phyloP scores from a whole-genome alignment of 2,329 filamentous ascomycete genomes.

The Coniochaeta sp. region DNA sequence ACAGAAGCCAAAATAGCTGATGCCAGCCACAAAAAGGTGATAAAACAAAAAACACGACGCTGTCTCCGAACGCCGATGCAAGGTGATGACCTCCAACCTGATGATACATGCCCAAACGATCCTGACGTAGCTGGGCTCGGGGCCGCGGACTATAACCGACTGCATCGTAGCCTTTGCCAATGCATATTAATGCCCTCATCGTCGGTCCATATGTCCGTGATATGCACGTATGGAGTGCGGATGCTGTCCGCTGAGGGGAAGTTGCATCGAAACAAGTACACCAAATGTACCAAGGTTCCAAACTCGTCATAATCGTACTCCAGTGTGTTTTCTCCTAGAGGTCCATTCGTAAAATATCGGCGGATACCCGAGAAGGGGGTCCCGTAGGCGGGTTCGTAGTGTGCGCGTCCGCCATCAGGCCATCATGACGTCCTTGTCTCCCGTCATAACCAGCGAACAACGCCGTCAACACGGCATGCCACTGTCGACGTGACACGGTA shows the following conservation, averaged over 20 bases:
- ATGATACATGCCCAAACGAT: background rate
- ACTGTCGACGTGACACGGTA: background rate
- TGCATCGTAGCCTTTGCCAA: background rate
- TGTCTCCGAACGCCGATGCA: constrained; percentile 1
- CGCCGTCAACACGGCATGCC: background rate
- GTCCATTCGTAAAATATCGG: background rate
- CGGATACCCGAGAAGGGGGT: background rate
- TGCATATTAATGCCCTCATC: too few species aligned
- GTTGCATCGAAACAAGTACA: background rate
- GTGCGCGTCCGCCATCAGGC: background rate
- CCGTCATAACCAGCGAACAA: background rate
- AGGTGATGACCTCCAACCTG: background rate
- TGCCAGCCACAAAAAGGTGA: too few species aligned
- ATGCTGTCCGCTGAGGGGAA: too few species aligned
- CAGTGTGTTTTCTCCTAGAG: background rate
- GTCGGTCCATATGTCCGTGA: too few species aligned
- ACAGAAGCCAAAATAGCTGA: background rate
- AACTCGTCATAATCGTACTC: background rate
- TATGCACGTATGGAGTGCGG: too few species aligned
- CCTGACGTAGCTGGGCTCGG: background rate
- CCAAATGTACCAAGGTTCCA: background rate
- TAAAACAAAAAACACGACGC: background rate
- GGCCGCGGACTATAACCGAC: background rate
- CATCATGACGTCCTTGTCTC: background rate
- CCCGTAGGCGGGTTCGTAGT: background rate